Evolutionary conservation across 1,284 basidiomycete genomes (phyloP).

Genomic region (Cryptococcus amylolentus): DNA sequence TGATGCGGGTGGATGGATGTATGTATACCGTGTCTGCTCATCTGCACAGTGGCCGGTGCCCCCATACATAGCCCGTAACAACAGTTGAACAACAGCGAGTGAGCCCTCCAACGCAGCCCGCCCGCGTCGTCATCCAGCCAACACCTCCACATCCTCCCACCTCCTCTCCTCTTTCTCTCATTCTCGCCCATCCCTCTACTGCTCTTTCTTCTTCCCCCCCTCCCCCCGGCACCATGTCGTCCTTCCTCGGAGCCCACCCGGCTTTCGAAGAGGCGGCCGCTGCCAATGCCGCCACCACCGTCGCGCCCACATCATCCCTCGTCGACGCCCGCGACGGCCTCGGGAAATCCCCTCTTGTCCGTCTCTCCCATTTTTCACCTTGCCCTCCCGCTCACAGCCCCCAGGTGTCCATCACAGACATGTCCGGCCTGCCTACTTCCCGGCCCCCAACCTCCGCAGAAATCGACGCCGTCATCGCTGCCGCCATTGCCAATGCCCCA

Average conservation of each 20-base stretch:
- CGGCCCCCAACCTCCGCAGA: slow-evolving; percentile 42
- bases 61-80: too few relatives aligned
- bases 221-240: slow-evolving; percentile 6
- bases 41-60: too few relatives aligned
- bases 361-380: too few relatives aligned
- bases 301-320: background rate
- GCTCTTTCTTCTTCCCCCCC: background rate
- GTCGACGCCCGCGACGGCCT: slow-evolving; percentile 5
- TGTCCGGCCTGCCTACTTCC: slow-evolving; percentile 17
- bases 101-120: too few relatives aligned
- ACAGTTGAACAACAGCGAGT: too few relatives aligned
- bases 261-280: background rate
- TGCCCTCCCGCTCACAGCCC: background rate
- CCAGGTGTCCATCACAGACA: slow-evolving; percentile 5
- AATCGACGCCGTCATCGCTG: slow-evolving; percentile 48
- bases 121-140: too few relatives aligned
- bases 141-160: too few relatives aligned
- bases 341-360: background rate
- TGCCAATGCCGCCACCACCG: background rate
- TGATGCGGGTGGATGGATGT: too few relatives aligned
- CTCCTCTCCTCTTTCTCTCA: background rate
- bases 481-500: slow-evolving; percentile 46
- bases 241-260: slow-evolving; percentile 8
- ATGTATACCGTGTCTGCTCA: too few relatives aligned
- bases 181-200: background rate